phyloP scores from a whole-genome alignment of 2,329 filamentous ascomycete species.

The Botryotinia convoluta region DNA sequence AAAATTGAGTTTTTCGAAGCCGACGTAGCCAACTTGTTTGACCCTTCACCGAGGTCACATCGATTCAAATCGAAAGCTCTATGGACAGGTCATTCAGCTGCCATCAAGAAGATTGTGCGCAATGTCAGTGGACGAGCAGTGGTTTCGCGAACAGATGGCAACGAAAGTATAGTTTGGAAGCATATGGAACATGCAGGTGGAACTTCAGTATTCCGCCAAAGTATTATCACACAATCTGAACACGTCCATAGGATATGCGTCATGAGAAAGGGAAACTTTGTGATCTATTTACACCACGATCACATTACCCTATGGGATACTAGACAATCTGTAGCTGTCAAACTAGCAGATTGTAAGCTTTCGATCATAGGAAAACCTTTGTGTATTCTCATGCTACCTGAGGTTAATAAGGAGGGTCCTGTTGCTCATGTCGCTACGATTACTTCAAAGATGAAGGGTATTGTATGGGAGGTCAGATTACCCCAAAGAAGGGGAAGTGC shows the following conservation, averaged over 20 bases:
- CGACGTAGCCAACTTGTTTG: constrained; percentile 75
- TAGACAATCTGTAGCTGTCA: constrained; percentile 53
- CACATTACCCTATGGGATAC: constrained; percentile 79
- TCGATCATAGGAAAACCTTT: constrained; percentile 67
- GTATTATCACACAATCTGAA: constrained; percentile 62
- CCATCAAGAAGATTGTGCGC: constrained; percentile 82
- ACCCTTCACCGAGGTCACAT: constrained; percentile 59
- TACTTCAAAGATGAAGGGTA: constrained; percentile 71
- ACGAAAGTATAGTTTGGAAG: constrained; percentile 81
- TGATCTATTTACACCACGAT: constrained; percentile 74
- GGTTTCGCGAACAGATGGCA: constrained; percentile 74
- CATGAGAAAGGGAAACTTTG: constrained; percentile 71
- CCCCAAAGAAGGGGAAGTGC: constrained; percentile 46
- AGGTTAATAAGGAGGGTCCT: constrained; percentile 50
- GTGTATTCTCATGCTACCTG: constrained; percentile 74
- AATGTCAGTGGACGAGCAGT: constrained; percentile 78
- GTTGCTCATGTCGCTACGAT: constrained; percentile 76
- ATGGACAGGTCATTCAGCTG: constrained; percentile 81
- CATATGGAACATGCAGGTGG: constrained; percentile 54
- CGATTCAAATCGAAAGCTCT: constrained; percentile 62
- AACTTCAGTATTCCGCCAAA: constrained; percentile 62
- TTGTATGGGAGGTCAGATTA: constrained; percentile 76
- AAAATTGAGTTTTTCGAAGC: constrained; percentile 78
- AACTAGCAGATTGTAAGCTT: constrained; percentile 60
- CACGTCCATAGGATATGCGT: constrained; percentile 80